Conservation (phyloP, 805 yeast species). For the Kuraishia hungarica region DNA sequence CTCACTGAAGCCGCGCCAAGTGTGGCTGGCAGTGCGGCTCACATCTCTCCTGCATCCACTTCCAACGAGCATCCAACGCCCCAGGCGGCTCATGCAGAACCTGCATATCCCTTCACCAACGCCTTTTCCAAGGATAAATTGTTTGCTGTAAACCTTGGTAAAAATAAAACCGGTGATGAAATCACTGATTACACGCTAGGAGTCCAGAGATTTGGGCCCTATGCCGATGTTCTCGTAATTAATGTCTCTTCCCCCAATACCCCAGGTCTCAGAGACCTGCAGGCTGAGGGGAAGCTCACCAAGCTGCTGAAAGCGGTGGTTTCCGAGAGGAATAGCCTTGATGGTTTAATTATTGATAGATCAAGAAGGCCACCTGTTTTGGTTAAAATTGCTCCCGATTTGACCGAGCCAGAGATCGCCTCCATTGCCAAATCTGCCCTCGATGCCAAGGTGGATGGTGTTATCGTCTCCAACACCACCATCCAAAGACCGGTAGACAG, state of each 20-base stretch:
- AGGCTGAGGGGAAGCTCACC: constrained; percentile 66
- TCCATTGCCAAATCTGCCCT: constrained; percentile 79
- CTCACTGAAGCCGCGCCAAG: constrained; percentile 13
- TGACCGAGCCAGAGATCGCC: constrained; percentile 69
- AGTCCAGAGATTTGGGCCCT: constrained; percentile 71
- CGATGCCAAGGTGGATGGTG: constrained; percentile 76
- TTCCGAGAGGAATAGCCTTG: constrained; percentile 50
- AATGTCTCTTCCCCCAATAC: constrained; percentile 96
- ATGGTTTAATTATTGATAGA: constrained; percentile 28
- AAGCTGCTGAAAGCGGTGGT: constrained; percentile 61
- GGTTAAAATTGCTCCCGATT: constrained; percentile 92
- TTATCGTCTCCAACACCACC: constrained; percentile 88
- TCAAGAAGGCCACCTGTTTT: constrained; percentile 61
- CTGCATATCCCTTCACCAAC: constrained; percentile 21
- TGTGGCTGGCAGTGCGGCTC: too few relatives aligned
- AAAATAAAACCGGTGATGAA: constrained; percentile 89
- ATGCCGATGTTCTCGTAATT: constrained; percentile 82
- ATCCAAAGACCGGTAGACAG: constrained; percentile 61
- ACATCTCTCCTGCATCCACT: too few relatives aligned
- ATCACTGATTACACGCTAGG: constrained; percentile 80
- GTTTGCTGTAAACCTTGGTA: constrained; percentile 82
- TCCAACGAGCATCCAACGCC: constrained; percentile 8
- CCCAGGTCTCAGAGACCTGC: constrained; percentile 87
- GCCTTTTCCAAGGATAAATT: constrained; percentile 58
- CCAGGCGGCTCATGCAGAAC: background rate